phyloP scores from a whole-genome alignment of 2,329 filamentous ascomycete species.

The Pseudovirgaria hyperparasitica region DNA sequence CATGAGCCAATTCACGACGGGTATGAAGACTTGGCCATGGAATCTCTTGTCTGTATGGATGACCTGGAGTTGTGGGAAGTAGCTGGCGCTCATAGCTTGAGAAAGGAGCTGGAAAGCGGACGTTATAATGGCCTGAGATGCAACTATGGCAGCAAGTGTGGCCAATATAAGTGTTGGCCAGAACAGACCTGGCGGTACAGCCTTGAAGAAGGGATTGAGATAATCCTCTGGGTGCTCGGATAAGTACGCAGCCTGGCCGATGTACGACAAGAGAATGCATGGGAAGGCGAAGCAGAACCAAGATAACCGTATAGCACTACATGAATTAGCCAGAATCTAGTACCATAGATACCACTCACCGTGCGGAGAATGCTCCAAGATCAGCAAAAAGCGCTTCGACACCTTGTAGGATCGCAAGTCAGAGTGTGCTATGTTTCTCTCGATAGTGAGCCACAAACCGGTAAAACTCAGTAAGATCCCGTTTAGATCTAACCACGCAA shows the following conservation, averaged over 20 bases:
- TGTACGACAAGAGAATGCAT: slow-evolving; percentile 53
- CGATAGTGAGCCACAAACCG: slow-evolving; percentile 25
- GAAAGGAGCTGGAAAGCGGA: slow-evolving; percentile 58
- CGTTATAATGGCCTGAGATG: slow-evolving; percentile 68
- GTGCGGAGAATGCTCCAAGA: slow-evolving; percentile 57
- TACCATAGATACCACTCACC: background rate
- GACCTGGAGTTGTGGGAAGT: slow-evolving; percentile 65
- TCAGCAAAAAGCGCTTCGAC: slow-evolving; percentile 73
- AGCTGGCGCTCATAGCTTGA: slow-evolving; percentile 60
- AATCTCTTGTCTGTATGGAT: slow-evolving; percentile 58
- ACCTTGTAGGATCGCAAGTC: slow-evolving; percentile 5
- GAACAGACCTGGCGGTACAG: slow-evolving; percentile 53
- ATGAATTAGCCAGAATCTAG: slow-evolving; percentile 1
- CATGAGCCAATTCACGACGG: slow-evolving; percentile 62
- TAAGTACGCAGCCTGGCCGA: slow-evolving; percentile 64
- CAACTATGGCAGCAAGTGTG: slow-evolving; percentile 59
- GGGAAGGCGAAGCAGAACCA: slow-evolving; percentile 60
- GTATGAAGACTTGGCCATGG: slow-evolving; percentile 66
- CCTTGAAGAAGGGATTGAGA: slow-evolving; percentile 62
- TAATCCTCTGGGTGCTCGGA: slow-evolving; percentile 46
- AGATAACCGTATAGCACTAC: slow-evolving; percentile 52
- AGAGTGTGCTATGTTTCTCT: background rate
- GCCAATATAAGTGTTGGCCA: slow-evolving; percentile 58
- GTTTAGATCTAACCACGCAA: slow-evolving; percentile 54
- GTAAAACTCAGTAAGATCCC: slow-evolving; percentile 65